Percentiles rank a stretch among this genome's conserved stretches.
These are phyloP conservation scores for Orbilia quercus DNA, from an alignment of 2,329 filamentous ascomycete genomes.

Conservation along the genomic window DNA sequence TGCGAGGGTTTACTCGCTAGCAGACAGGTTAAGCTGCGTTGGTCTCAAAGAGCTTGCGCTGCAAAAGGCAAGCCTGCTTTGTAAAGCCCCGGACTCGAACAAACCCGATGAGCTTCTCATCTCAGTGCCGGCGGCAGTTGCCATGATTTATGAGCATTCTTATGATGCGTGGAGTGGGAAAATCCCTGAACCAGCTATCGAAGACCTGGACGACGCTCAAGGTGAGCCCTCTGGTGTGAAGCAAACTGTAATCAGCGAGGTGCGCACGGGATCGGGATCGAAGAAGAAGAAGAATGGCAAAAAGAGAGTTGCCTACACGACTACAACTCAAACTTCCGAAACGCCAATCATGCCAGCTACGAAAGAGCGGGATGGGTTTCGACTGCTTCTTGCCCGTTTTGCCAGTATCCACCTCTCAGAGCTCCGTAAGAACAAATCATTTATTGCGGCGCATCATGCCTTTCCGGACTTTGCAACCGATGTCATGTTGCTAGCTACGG, in stretches of 20 bases:
- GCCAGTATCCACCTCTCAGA: slow-evolving; percentile 11
- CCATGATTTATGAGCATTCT: slow-evolving; percentile 30
- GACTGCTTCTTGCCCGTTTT: slow-evolving; percentile 10
- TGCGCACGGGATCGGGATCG: background rate
- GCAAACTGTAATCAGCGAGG: background rate
- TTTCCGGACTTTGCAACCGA: slow-evolving; percentile 42
- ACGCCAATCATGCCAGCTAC: background rate
- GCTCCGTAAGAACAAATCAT: background rate
- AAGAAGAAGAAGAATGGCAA: background rate
- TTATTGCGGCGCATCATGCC: background rate
- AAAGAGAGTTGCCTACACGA: background rate
- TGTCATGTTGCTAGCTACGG: slow-evolving; percentile 17
- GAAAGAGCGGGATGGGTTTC: slow-evolving; percentile 22
- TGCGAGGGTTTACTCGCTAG: slow-evolving; percentile 24
- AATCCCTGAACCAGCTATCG: slow-evolving; percentile 5
- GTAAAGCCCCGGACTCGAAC: background rate
- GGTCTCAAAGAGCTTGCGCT: slow-evolving; percentile 23
- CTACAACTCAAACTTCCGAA: background rate
- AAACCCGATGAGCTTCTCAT: slow-evolving; percentile 14
- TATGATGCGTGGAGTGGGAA: slow-evolving; percentile 24
- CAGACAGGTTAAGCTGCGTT: slow-evolving; percentile 28
- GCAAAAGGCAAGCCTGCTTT: slow-evolving; percentile 17
- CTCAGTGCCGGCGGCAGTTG: slow-evolving; percentile 12
- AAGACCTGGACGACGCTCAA: background rate
- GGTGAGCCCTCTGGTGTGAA: background rate